phyloP scores from a whole-genome alignment of 1,284 basidiomycete genomes.

The Gomphus bonarii region DNA sequence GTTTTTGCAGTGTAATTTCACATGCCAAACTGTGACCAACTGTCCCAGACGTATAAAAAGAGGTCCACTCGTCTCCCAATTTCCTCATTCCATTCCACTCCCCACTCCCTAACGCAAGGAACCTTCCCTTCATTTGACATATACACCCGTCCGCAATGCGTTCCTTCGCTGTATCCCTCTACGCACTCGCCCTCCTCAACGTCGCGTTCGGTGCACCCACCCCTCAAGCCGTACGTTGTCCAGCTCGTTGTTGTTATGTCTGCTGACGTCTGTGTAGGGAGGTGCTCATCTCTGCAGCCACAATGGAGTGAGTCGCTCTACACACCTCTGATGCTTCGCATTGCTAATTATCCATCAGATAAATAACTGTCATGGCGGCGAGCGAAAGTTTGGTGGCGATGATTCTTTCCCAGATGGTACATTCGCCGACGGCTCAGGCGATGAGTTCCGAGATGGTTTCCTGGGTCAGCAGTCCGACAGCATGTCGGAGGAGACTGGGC shows the following conservation, averaged over 20 bases:
- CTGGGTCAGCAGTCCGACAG: no score
- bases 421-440: conserved; percentile 42
- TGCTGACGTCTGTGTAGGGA: background rate
- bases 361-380: background rate
- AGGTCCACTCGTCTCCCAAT: background rate
- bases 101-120: background rate
- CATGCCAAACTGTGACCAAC: background rate
- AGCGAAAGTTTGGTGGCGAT: background rate
- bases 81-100: background rate
- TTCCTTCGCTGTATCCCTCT: conserved; percentile 4
- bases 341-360: background rate
- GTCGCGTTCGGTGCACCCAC: conserved; percentile 2
- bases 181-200: conserved; percentile 1
- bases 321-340: background rate
- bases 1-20: background rate
- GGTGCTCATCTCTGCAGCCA: background rate
- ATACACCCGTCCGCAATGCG: background rate
- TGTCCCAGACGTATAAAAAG: background rate
- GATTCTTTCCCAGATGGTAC: background rate
- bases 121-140: conserved; percentile 4
- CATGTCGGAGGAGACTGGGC: background rate
- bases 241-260: background rate
- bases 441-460: no score
- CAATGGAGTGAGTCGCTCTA: background rate
- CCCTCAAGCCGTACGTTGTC: background rate